A percentile compares a stretch with the other conserved stretches of the same genome.
Conservation (phyloP, 2,329 filamentous ascomycete genomes). For the Macrophomina tecta region DNA sequence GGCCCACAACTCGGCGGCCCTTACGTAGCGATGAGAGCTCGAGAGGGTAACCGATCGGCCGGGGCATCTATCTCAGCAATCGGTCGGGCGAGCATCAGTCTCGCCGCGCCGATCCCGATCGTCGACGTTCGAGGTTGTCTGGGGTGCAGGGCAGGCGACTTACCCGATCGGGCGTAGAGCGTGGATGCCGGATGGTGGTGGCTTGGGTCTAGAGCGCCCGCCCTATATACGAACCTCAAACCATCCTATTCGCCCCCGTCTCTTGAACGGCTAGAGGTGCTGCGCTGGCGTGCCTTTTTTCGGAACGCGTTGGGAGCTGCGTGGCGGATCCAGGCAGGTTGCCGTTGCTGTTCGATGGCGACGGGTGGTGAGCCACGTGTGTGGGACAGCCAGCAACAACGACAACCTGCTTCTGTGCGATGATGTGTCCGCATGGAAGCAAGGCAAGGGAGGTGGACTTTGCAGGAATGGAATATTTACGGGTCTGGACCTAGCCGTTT, state of each 20-base stretch:
- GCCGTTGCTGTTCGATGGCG: neutral
- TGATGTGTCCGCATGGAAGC: neutral
- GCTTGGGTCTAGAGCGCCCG: conserved; percentile 6
- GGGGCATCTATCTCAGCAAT: neutral
- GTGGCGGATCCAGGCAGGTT: neutral
- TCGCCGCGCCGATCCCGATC: conserved; percentile 5
- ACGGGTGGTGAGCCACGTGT: neutral
- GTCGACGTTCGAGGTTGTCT: conserved; percentile 17
- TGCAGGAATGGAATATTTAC: neutral
- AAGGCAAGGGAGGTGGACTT: neutral
- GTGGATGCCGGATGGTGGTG: neutral
- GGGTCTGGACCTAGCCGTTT: neutral
- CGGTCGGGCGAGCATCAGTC: neutral
- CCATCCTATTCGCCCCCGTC: neutral
- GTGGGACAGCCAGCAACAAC: neutral
- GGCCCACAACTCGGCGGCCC: neutral
- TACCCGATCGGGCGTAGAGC: conserved; percentile 5
- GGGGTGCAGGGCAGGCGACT: neutral
- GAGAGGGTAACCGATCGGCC: neutral
- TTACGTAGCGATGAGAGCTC: neutral
- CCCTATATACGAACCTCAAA: neutral
- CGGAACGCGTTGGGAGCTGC: neutral
- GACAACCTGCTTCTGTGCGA: neutral
- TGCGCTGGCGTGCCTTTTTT: neutral
- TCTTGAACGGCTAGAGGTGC: neutral